phyloP scores from a whole-genome alignment of 768 basidiomycete genomes.

The Leucosporidium yakuticum region DNA sequence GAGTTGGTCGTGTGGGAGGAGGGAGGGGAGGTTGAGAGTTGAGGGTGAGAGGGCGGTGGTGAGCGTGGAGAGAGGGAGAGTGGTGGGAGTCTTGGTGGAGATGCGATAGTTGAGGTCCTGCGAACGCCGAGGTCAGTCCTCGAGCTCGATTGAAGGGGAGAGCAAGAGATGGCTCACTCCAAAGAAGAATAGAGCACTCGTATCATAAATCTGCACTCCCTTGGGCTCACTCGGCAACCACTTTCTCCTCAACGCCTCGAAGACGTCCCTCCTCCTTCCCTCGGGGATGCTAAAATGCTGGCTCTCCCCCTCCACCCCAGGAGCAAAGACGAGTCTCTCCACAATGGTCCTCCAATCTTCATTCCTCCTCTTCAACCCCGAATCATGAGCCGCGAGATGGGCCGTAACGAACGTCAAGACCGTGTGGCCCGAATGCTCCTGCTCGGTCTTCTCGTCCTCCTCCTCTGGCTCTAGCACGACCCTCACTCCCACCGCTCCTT shows the following conservation, averaged over 20 bases:
- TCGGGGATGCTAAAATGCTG: background rate
- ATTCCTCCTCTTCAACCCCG: constrained; percentile 60
- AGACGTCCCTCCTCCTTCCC: background rate
- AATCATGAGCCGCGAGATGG: constrained; percentile 78
- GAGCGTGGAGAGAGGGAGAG: constrained; percentile 46
- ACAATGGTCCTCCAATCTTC: constrained; percentile 78
- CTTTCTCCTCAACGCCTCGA: constrained; percentile 44
- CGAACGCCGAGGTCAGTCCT: background rate
- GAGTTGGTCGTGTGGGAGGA: constrained; percentile 38
- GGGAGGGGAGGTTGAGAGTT: constrained; percentile 8
- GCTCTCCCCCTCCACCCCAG: constrained; percentile 43
- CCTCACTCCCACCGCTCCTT: constrained; percentile 84
- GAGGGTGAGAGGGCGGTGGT: constrained; percentile 46
- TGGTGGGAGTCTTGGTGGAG: constrained; percentile 28
- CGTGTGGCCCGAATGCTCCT: constrained; percentile 54
- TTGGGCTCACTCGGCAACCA: constrained; percentile 41
- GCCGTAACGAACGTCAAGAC: constrained; percentile 74
- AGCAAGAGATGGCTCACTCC: constrained; percentile 57
- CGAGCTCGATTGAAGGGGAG: too few species aligned
- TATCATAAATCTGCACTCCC: constrained; percentile 56
- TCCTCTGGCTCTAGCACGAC: constrained; percentile 57
- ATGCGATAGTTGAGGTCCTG: constrained; percentile 49
- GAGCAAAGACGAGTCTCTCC: constrained; percentile 64
- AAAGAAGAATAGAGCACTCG: constrained; percentile 85
- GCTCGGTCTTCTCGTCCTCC: constrained; percentile 57